Percentiles rank a stretch among this genome's conserved stretches.
These are phyloP conservation scores for Wallacemonas sp. DNA, from an alignment of 208 protist species.

Conservation along the genomic window DNA sequence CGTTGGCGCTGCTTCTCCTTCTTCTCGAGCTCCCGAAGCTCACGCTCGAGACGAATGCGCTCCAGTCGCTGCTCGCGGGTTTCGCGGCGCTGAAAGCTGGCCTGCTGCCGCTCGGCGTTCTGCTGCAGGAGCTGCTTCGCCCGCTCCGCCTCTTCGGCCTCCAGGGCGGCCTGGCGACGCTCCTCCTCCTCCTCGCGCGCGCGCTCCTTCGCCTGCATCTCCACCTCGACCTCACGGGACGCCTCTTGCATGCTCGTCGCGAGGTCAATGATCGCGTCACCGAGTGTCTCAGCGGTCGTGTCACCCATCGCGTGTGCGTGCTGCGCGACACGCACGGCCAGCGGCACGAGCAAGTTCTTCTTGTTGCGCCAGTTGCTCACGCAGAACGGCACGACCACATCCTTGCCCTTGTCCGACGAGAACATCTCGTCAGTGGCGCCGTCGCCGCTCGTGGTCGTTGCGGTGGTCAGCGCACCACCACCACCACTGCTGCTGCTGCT, in stretches of 20 bases:
- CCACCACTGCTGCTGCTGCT: not conserved
- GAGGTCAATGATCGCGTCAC: constrained; percentile 62
- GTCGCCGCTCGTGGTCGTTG: not conserved
- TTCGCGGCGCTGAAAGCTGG: constrained; percentile 34
- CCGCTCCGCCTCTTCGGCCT: constrained; percentile 57
- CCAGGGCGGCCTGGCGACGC: constrained; percentile 58
- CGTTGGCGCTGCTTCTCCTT: constrained; percentile 57
- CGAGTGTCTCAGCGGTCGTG: constrained; percentile 31
- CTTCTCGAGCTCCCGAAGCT: constrained; percentile 71
- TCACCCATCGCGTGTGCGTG: constrained; percentile 31
- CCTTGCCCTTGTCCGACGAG: not conserved
- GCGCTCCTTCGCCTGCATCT: constrained; percentile 48
- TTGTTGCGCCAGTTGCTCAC: constrained; percentile 83
- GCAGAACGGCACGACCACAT: constrained; percentile 64
- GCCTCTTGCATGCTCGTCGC: constrained; percentile 69
- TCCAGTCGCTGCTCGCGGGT: constrained; percentile 75
- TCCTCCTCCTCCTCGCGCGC: constrained; percentile 60
- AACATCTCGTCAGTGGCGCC: not conserved
- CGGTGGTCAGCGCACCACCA: not conserved
- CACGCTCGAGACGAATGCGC: constrained; percentile 67
- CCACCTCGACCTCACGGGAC: constrained; percentile 48
- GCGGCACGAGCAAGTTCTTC: constrained; percentile 75
- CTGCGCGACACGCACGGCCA: constrained; percentile 76
- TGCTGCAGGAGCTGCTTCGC: constrained; percentile 67
- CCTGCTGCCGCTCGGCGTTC: constrained; percentile 40